Evolutionary conservation across 2,329 filamentous ascomycete species (phyloP), one percentile per base, ranked within the genome.

Genomic region (Leptographium flavum): DNA sequence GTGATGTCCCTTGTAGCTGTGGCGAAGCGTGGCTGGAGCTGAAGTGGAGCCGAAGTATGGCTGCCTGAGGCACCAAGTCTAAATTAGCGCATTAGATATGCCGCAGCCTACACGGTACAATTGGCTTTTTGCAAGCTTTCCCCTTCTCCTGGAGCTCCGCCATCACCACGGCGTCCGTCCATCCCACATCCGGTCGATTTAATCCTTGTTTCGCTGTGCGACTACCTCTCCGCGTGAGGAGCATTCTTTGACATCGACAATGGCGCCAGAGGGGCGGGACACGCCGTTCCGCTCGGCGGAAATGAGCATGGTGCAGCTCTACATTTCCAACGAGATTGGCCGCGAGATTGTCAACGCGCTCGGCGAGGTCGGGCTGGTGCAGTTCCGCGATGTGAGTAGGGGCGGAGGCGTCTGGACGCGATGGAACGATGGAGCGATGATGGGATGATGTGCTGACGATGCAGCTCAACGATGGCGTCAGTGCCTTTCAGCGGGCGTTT

Each of bases 291-390:
- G 93, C 76, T 98, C 92, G 63, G 86, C 87, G 85, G 86, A 95
- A 67, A 98, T 98, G 92, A 95, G 87, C 75, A 83, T 98, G 82
- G 94, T 94, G 60, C 92, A 98, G 80, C 83, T 98, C 60, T 98
- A 96, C 69, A 93, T 98, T 59, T 87, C 92, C 60, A 96, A 95
- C 63, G 92, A 98, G 73, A 96, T 98, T 56, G 90, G 92, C 57
- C 81, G 92, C 61, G 93, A 98, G 70, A 90, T 95, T 57, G 88
- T 96, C 52, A 94, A 88, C 60, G 90, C 90, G 46, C 73, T 98
- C 53, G 92, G 92, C 60, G 92, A 98, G 74, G 77, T 98, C 59
- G 92, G 92, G 47, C 76, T 92, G 58, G 88, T 96, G 63, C 88
- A 96, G 66, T 98, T 98, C 62, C 79, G 92, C 67, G 92, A 98